These are phyloP conservation scores for Globisporangium carolinianum DNA, from an alignment of 352 stramenopile species.

Conservation along the genomic window DNA sequence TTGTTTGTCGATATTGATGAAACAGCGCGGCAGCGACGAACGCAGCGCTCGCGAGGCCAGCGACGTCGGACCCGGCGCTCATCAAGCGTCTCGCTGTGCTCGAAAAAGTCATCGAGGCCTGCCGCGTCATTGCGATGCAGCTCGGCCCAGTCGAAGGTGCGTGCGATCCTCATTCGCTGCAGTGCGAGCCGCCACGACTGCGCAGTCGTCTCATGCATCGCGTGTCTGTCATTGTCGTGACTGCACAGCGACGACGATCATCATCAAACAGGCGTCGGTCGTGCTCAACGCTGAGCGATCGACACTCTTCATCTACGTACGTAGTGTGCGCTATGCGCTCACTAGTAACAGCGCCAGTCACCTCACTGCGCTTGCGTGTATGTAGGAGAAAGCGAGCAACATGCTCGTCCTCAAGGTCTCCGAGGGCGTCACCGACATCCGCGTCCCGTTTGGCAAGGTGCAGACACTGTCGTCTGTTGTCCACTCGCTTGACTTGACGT, in stretches of 20 bases:
- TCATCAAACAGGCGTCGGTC: slow-evolving; percentile 83
- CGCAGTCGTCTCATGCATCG: no score
- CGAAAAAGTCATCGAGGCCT: slow-evolving; percentile 78
- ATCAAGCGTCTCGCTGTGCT: slow-evolving; percentile 55
- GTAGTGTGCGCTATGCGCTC: neutral
- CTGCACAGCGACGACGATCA: slow-evolving; percentile 63
- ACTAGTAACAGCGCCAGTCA: neutral
- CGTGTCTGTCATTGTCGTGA: neutral
- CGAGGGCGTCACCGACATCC: slow-evolving; percentile 81
- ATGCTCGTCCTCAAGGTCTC: slow-evolving; percentile 84
- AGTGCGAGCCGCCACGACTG: no score
- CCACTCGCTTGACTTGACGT: no score
- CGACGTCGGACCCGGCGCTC: slow-evolving; percentile 26
- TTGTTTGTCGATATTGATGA: neutral
- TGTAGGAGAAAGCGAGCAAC: slow-evolving; percentile 61
- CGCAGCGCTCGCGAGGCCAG: slow-evolving; percentile 4
- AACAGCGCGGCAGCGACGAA: slow-evolving; percentile 9
- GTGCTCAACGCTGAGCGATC: slow-evolving; percentile 87
- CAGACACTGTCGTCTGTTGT: no score
- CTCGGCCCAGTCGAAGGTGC: slow-evolving; percentile 68
- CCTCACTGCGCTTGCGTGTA: neutral
- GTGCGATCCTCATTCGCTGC: neutral
- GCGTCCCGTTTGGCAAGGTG: slow-evolving; percentile 75
- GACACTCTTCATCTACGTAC: slow-evolving; percentile 85
- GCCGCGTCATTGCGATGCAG: slow-evolving; percentile 72